Base-by-base conservation (phyloP, 2,329 filamentous ascomycete species). In the Epicoccum nigrum region DNA sequence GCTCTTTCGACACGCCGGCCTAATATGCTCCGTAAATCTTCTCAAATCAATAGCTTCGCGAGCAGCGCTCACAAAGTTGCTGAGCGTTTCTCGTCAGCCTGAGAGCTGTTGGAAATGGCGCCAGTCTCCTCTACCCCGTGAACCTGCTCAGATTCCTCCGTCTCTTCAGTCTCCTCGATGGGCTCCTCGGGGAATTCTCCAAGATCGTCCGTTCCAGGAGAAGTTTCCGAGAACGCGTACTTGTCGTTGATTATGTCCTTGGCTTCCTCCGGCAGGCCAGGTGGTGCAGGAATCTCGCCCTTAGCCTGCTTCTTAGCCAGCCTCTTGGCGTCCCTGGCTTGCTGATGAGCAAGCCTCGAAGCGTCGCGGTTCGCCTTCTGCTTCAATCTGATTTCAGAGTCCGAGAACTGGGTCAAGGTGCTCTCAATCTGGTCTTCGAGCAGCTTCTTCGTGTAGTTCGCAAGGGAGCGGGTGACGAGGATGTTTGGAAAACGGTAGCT, bases 401-500 rank as follows among this genome's bases (percentile, higher is more conserved):
- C 76, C 1, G 79, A 83, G 58, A 91, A 81, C 21, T 82, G 77
- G 23, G 77, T 77, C 23, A 91, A 77, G 12, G 82, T 82, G 7
- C 80, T 73, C 57, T 88, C 82, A 65, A 97, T 92, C 68, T 83
- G 86, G 43, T 85, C 80, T 74, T 97, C 92, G 2, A 92, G 86
- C 41, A 95, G 70, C 6, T 76, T 73, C 68, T 96, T 96, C 40
- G 90, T 84, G 68, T 96, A 86, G 58, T 89, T 87, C 0, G 90
- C 92, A 34, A 96, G 79, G 0, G 79, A 78, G 62, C 93, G 84
- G 58, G 87, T 89, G 5, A 78, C 82, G 71, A 97, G 96, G 42
- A 95, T 81, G 40, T 90, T 89, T 3, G 85, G 81, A 71, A 93
- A 96, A 6, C 93, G 87, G 73, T 93, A 97, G 62, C 89, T 93